phyloP scores from a whole-genome alignment of 371 early-diverging fungal genomes.

The Circinella umbellata region DNA sequence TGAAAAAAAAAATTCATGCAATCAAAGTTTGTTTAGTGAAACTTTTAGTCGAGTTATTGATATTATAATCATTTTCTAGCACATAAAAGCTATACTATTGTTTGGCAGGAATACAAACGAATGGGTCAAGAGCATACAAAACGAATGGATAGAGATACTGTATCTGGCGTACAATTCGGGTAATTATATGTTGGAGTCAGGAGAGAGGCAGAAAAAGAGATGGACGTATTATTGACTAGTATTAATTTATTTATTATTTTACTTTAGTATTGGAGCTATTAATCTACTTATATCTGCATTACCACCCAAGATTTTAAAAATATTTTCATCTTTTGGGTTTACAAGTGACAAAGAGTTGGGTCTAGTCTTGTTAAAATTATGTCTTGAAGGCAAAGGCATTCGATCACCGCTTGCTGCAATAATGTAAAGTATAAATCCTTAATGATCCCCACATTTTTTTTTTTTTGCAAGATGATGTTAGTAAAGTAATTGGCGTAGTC shows the following conservation, averaged over 20 bases:
- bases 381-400: slow-evolving; percentile 58
- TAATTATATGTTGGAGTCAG: no score
- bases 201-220: no score
- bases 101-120: slow-evolving; percentile 54
- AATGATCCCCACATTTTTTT: no score
- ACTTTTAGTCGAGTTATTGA: no score
- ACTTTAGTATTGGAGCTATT: slow-evolving; percentile 55
- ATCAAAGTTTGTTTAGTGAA: background rate
- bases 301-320: slow-evolving; percentile 59
- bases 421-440: slow-evolving; percentile 45
- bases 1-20: background rate
- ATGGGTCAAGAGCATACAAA: slow-evolving; percentile 51
- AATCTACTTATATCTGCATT: slow-evolving; percentile 61
- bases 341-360: slow-evolving; percentile 66
- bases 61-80: slow-evolving; percentile 22
- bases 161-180: slow-evolving; percentile 52
- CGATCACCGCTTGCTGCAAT: slow-evolving; percentile 64
- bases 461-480: background rate
- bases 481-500: no score
- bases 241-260: no score
- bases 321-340: slow-evolving; percentile 63
- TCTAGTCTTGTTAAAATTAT: slow-evolving; percentile 56
- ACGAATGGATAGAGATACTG: slow-evolving; percentile 48
- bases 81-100: slow-evolving; percentile 48
- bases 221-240: no score